Evolutionary conservation across 1,284 basidiomycete genomes (phyloP), one percentile per base, ranked within the genome.

Genomic region (Tilletia caries): DNA sequence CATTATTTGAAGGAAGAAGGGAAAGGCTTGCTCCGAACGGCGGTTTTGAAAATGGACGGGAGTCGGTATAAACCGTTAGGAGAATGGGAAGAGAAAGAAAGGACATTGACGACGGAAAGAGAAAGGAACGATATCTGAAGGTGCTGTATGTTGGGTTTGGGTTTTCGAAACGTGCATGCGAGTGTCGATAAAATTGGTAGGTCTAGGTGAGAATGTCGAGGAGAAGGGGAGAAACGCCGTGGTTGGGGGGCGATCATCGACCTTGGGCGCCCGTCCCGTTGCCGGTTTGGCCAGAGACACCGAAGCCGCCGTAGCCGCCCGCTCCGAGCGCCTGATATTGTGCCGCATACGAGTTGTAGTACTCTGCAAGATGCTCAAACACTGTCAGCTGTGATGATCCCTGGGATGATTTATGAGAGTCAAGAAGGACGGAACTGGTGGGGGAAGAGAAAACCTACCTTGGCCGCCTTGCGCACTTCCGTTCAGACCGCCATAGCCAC

Each of bases 331-430:
- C 20, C 15, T 37, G 32, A 23, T 62, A 62, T 29, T 62, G 58
- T 27, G 52, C 52, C 32, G 58, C 58, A 33, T 62, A 62, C 32
- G 58, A 34, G 33, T 62, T 62, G 58, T 62, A 62, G n/a, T 62
- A 62, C 10, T 62, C 58, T 62, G 58, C 10, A 32, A 60, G 5
- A 50, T 27, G 10, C 15, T 15, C 10, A 41, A 15, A 41, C 10
- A 41, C 37, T 10, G 37, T 41, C 37, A 41, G 37, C 37, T 10
- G 37, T 41, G 10, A 41, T 41, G 37, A n/a, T n/a, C n/a, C n/a
- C n/a, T n/a, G n/a, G n/a, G n/a, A n/a, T n/a, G n/a, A n/a, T n/a
- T n/a, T n/a, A n/a, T n/a, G n/a, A n/a, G n/a, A n/a, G n/a, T n/a
- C 23, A 25, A 50, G 12, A 50, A n/a, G 23, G 48, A 50, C 12